Base-by-base conservation (phyloP, 495 filamentous ascomycete genomes). In the Friedmanniomyces simplex region DNA sequence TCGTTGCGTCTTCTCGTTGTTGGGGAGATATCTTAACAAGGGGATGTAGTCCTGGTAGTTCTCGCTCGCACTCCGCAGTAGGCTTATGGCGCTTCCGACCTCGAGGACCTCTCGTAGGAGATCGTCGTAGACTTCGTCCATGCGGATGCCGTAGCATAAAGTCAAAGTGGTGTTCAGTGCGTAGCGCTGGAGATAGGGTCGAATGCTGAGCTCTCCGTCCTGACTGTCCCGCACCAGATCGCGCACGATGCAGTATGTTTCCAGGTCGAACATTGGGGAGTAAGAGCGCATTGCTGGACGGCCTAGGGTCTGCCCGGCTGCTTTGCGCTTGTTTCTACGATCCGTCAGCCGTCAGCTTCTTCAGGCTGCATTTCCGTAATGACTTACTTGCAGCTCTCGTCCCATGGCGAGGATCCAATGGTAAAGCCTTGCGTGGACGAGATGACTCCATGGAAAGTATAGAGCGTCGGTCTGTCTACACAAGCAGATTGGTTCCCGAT, bases 361-460 rank as follows among this genome's bases (percentile, higher is more conserved):
- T 10, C 3, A 32, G n/a, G n/a, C n/a, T n/a, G n/a, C 28, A 10
- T 4, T 32, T 32, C 4, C 4, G 28, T 10, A 10, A 32, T 32
- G 28, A 18, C n/a, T 52, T 5, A 18, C 34, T 46, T 77, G 59
- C 76, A 79, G 8, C 72, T 75, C 7, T 79, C 76, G 24, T 79
- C 77, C 77, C 82, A 87, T 0, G 84, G 84, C 0, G 79, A 82
- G 0, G 81, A 84, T 2, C 83, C 84, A 55, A 86, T 84, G 0
- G 82, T 86, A 62, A 83, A 86, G 4, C 83, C 82, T 68, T 84
- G 80, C n/a, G 81, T 84, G 58, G 73, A 78, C n/a, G 80, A 83
- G 7, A 86, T 82, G 5, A 86, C 81, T 43, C 75, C 79, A 63
- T 87, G 84, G 72, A 86, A 86, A 0, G 83, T 85, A 63, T 87